Base-by-base conservation (phyloP, 768 basidiomycete species). In the Termitomyces sp. region DNA sequence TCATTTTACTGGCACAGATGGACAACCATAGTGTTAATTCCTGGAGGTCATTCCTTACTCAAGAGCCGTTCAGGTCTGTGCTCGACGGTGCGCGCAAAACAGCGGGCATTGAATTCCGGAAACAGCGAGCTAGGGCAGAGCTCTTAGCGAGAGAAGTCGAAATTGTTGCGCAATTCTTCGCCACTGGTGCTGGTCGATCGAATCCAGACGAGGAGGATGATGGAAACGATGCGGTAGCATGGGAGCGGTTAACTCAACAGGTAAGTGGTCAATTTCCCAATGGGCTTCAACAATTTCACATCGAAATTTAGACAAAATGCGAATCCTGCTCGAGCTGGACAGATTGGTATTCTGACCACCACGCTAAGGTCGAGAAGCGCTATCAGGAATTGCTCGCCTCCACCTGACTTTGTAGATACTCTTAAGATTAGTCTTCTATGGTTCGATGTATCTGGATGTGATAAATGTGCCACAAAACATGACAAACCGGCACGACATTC, bases 131-230 rank as follows among this genome's bases (percentile, higher is more conserved):
- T 45, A 62, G 26, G 53, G 57, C 14, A 42, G 46, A 53, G n/a
- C 45, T 44, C 32, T 40, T 37, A 40, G 67, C 57, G 68, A 76
- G 57, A 69, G 76, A 49, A 84, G 87, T 66, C n/a, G 72, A 81
- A 18, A 65, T 71, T 3, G 74, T 89, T 37, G 76, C 80, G 7
- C 67, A 69, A 10, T 89, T 86, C 63, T 85, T 89, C 62, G 81
- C 80, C 12, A 75, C 71, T 4, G 76, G 78, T 12, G 81, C 79
- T 9, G 75, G 71, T 45, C 22, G 52, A 13, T 26, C 40, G 13
- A 32, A 26, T 37, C 22, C 47, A 20, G 60, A 63, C 18, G 71
- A 75, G 40, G 79, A 79, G 12, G 77, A 81, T 4, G 77, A 79
- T 1, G 73, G 76, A 8, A 68, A 71, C 9, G 74, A 74, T 14